Evolutionary conservation across 2,329 filamentous ascomycete species (phyloP), one percentile per base, ranked within the genome.

Genomic region (Hawksworthiomyces lignivorus): DNA sequence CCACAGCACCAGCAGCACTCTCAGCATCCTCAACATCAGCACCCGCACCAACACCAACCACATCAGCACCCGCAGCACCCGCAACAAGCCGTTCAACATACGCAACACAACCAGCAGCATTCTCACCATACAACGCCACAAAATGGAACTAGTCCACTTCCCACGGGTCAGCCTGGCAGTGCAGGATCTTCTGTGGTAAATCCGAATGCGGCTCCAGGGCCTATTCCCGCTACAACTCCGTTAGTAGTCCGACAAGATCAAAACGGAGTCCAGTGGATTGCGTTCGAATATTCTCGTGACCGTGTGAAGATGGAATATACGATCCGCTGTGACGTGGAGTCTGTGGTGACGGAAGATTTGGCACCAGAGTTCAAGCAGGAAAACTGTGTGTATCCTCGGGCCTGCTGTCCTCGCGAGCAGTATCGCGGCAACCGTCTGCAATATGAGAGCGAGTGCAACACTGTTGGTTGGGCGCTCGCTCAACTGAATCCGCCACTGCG

Each of bases 301-400:
- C 77, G 90, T 34, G 89, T 97, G 52, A 98, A 98, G 77, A 95
- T 97, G 88, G 89, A 97, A 64, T 98, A 98, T 66, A 96, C 89
- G 1, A 98, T 98, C 55, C 83, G 92, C 39, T 97, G 92, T 61
- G 92, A 97, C 54, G 92, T 97, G 17, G 92, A 97, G 66, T 96
- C 89, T 1, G 88, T 98, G 48, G 88, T 89, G 57, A 88, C 90
- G 33, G 88, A 96, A 43, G 82, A 82, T 48, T 74, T 98, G 15
- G 77, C 78, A 33, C 71, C 78, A 50, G 90, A 97, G 50, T 97
- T 97, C 75, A 97, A 95, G 71, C 87, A 87, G 8, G 90, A 96
- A 61, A 98, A 98, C 67, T 97, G 92, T 60, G 92, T 98, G 12
- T 98, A 97, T 59, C 92, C 92, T 4, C 80, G 92, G 46, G 92